Evolutionary conservation across 2,329 filamentous ascomycete species (phyloP).

Genomic region (Penicillium sp.): DNA sequence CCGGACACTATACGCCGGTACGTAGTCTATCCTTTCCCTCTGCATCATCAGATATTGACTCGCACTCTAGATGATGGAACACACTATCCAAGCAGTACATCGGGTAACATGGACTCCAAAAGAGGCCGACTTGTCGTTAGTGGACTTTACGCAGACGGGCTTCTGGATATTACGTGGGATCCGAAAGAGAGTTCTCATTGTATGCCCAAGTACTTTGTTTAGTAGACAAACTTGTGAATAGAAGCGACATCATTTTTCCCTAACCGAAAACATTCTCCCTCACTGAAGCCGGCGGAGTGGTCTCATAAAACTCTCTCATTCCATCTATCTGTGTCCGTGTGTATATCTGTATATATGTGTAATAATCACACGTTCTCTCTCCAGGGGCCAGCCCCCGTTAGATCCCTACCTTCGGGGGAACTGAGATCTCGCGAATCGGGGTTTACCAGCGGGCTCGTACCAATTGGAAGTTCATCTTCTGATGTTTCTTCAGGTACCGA

Average conservation of each 20-base stretch:
- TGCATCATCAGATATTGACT: neutral
- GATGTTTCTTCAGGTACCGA: neutral
- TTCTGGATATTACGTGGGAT: constrained; percentile 18
- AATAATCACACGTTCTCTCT: neutral
- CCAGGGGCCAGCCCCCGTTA: constrained; percentile 7
- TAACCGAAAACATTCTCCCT: neutral
- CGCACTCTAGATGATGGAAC: constrained; percentile 16
- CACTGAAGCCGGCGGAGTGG: too few relatives aligned
- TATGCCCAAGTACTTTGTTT: neutral
- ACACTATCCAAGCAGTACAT: constrained; percentile 15
- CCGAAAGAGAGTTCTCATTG: constrained; percentile 12
- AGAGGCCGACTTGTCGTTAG: constrained; percentile 16
- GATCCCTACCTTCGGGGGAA: constrained; percentile 1
- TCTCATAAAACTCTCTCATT: too few relatives aligned
- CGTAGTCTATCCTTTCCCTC: neutral
- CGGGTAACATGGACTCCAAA: constrained; percentile 18
- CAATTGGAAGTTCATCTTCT: neutral
- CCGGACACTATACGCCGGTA: constrained; percentile 16
- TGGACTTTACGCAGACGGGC: constrained; percentile 17
- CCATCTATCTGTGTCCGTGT: neutral
- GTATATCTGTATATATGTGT: neutral
- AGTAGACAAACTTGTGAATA: neutral
- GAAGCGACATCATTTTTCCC: neutral
- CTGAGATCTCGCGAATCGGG: constrained; percentile 9
- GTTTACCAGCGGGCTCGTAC: constrained; percentile 6